Evolutionary conservation across 1,139 yeast species (phyloP).

Genomic region (Meyerozyma smithsonii): DNA sequence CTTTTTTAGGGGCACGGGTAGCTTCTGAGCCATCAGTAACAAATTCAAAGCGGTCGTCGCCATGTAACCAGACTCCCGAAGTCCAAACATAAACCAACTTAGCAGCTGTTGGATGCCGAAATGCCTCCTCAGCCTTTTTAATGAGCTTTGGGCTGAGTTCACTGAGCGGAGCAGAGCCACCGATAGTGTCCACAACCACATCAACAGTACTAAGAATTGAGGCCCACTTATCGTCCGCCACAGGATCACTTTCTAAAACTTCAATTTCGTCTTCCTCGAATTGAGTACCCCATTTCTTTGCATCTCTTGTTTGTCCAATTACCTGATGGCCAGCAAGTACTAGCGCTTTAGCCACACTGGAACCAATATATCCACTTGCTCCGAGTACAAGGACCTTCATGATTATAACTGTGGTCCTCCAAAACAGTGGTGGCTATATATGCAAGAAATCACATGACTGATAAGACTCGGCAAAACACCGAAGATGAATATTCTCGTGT

Average conservation of each 20-base stretch:
- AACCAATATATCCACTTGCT: conserved; percentile 6
- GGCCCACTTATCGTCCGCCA: conserved; percentile 3
- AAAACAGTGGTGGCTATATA: too few species aligned
- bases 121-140: conserved; percentile 4
- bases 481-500: too few species aligned
- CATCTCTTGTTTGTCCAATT: conserved; percentile 5
- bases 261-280: conserved; percentile 3
- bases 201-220: conserved; percentile 2
- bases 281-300: background rate
- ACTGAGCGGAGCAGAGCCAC: conserved; percentile 5
- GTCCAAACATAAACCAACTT: conserved; percentile 6
- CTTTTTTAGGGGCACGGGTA: conserved; percentile 4
- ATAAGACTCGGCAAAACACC: too few species aligned
- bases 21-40: conserved; percentile 6
- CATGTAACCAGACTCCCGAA: conserved; percentile 7
- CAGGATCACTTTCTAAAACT: conserved; percentile 5
- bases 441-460: too few species aligned
- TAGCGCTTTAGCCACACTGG: conserved; percentile 5
- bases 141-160: conserved; percentile 1
- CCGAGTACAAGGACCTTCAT: conserved; percentile 6
- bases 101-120: conserved; percentile 5
- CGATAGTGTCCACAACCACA: conserved; percentile 13
- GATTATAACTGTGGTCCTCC: too few species aligned
- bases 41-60: conserved; percentile 6
- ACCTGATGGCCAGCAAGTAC: conserved; percentile 6